Evolutionary conservation across 2,329 filamentous ascomycete genomes (phyloP).

Genomic region (Fusarium irregulare): DNA sequence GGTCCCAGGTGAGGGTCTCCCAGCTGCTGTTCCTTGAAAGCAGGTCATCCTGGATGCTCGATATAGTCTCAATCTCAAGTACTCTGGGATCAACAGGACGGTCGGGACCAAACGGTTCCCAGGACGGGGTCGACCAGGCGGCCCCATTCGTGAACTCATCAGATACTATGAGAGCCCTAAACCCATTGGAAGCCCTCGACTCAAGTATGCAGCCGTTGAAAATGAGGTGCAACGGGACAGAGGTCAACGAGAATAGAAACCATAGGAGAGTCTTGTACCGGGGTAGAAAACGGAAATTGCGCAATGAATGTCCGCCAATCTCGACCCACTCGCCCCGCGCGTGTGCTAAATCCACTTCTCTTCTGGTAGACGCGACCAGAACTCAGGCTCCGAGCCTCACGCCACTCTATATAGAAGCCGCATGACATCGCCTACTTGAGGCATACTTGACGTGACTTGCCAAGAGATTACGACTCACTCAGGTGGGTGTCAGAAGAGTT

Average conservation of each 20-base stretch:
- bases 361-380: conserved; percentile 48
- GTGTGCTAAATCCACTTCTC: conserved; percentile 45
- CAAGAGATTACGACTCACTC: fast-evolving
- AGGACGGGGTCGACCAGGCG: neutral
- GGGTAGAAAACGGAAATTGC: conserved; percentile 21
- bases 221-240: conserved; percentile 16
- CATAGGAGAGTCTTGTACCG: conserved; percentile 6
- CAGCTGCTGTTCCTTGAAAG: neutral
- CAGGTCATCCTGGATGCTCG: neutral
- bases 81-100: too few relatives aligned
- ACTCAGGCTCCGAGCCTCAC: neutral
- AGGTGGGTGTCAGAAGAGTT: too few relatives aligned
- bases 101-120: too few relatives aligned
- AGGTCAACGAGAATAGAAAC: conserved; percentile 9
- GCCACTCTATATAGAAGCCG: too few relatives aligned
- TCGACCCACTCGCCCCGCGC: conserved; percentile 27
- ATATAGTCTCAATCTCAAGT: too few relatives aligned
- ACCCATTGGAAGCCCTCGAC: conserved; percentile 21
- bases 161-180: conserved; percentile 6
- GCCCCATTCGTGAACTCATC: neutral
- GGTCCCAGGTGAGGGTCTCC: neutral
- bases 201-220: conserved; percentile 20
- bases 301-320: conserved; percentile 37
- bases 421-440: too few relatives aligned
- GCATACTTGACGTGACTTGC: too few relatives aligned